A percentile compares a stretch with the other conserved stretches of the same genome.
These are phyloP conservation scores for Neonectria faginata DNA, from an alignment of 2,329 filamentous ascomycete species.

Conservation along the genomic window DNA sequence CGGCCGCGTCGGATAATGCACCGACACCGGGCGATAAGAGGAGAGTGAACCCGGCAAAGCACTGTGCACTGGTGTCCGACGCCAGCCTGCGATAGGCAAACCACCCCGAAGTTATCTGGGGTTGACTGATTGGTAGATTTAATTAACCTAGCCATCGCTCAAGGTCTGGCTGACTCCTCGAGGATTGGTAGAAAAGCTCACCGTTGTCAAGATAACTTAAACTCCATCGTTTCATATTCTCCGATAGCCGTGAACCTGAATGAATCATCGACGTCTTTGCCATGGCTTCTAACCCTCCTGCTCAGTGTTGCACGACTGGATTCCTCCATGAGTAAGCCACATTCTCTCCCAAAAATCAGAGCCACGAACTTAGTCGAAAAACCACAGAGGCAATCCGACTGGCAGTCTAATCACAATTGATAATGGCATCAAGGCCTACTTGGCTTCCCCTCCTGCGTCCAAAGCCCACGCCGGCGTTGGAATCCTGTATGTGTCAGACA, in stretches of 20 bases:
- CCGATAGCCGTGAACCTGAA: neutral
- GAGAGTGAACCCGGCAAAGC: neutral
- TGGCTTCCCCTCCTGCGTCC: slow-evolving; percentile 56
- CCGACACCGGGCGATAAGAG: slow-evolving; percentile 1
- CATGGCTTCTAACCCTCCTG: slow-evolving; percentile 23
- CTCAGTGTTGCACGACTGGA: slow-evolving; percentile 15
- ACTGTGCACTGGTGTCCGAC: slow-evolving; percentile 4
- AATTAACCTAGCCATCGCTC: neutral
- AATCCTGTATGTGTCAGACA: slow-evolving; percentile 60
- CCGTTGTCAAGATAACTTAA: neutral
- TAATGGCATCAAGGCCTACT: slow-evolving; percentile 58
- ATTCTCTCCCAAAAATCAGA: neutral
- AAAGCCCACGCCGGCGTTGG: slow-evolving; percentile 49
- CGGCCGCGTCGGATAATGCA: slow-evolving; percentile 19
- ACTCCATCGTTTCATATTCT: neutral
- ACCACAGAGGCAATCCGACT: slow-evolving; percentile 55
- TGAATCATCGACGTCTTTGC: neutral
- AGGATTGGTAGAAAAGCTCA: neutral
- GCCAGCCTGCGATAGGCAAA: slow-evolving; percentile 14
- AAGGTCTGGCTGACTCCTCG: neutral
- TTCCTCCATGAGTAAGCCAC: slow-evolving; percentile 24
- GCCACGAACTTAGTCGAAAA: neutral
- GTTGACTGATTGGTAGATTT: too few relatives aligned
- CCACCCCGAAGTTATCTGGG: neutral
- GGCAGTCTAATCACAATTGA: slow-evolving; percentile 56